Evolutionary conservation across 768 basidiomycete species (phyloP), one percentile per base, ranked within the genome.

Genomic region (Dentipellis fragilis): DNA sequence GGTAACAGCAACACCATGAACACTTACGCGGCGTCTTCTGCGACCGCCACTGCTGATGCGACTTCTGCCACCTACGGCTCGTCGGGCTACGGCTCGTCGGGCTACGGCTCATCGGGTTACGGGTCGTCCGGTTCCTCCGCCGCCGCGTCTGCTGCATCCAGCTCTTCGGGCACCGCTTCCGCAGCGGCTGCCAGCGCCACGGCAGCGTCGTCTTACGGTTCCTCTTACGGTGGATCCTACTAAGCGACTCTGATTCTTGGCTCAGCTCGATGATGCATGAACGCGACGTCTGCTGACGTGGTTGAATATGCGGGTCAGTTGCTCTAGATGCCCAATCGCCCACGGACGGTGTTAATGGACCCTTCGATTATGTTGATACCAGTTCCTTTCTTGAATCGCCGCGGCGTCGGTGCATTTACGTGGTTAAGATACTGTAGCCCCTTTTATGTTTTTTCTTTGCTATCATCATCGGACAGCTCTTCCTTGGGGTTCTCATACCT

Each of bases 1-100:
- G 80, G 80, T 9, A 83, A 80, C 71, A 74, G 70, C 71, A 71
- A 78, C 69, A 56, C 35, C 56, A 71, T 68, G 62, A 80, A 78
- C 67, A 77, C 68, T 4, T 71, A 71, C 58, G 62, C 64, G 37
- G 58, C 68, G n/a, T 58, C 64, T 42, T 53, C 62, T 50, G 29
- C 62, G 36, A 60, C 40, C 45, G 22, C 42, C 38, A 50, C 60
- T 7, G 42, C 54, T 36, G 21, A 21, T 48, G 54, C 59, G 37
- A 49, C 54, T 14, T 56, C 29, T 35, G 52, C 71, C 47, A 66
- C 66, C n/a, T 60, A 60, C 21, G 54, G 63, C 29, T 64, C 69
- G 6, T 66, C 57, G 37, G 58, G 64, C 14, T 58, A 62, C 19
- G 16, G 47, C 48, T 54, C 38, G 22, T 58, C 36, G 42, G 49